Evolutionary conservation across 2,329 filamentous ascomycete species (phyloP).

Genomic region (Diaporthe aspalathi): DNA sequence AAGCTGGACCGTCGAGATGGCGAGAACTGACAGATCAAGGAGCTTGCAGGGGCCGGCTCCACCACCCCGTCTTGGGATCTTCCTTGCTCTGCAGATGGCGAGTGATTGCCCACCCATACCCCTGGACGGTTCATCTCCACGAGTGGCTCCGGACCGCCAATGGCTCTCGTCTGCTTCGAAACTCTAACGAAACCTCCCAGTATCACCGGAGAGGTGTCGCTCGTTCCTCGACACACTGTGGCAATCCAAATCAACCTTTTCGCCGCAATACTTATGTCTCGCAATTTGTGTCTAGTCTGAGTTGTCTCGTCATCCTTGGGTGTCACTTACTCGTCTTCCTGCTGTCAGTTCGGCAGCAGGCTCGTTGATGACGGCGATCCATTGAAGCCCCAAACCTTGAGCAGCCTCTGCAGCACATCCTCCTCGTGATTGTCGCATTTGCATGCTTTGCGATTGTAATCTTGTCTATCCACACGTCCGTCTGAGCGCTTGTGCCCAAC

Average conservation of each 20-base stretch:
- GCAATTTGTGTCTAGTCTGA: conserved; percentile 11
- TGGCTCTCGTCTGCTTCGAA: conserved; percentile 33
- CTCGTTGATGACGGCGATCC: conserved; percentile 22
- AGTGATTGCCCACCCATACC: conserved; percentile 21
- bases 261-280: conserved; percentile 4
- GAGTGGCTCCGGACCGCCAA: conserved; percentile 31
- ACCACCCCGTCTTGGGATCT: conserved; percentile 18
- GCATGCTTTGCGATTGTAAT: not conserved
- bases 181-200: conserved; percentile 38
- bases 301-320: conserved; percentile 3
- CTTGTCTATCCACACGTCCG: not conserved
- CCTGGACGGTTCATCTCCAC: conserved; percentile 31
- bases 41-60: conserved; percentile 16
- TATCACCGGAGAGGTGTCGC: conserved; percentile 17
- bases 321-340: not conserved
- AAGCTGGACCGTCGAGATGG: conserved; percentile 16
- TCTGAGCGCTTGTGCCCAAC: conserved; percentile 14
- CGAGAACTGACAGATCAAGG: conserved; percentile 35
- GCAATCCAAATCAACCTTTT: conserved; percentile 12
- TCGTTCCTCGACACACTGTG: conserved; percentile 22
- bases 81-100: conserved; percentile 19
- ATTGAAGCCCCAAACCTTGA: conserved; percentile 26
- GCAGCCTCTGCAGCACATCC: conserved; percentile 8
- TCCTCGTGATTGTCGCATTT: not conserved
- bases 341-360: conserved; percentile 13